Evolutionary conservation across 1,284 basidiomycete species (phyloP).

Genomic region (Trichosporon sp.): DNA sequence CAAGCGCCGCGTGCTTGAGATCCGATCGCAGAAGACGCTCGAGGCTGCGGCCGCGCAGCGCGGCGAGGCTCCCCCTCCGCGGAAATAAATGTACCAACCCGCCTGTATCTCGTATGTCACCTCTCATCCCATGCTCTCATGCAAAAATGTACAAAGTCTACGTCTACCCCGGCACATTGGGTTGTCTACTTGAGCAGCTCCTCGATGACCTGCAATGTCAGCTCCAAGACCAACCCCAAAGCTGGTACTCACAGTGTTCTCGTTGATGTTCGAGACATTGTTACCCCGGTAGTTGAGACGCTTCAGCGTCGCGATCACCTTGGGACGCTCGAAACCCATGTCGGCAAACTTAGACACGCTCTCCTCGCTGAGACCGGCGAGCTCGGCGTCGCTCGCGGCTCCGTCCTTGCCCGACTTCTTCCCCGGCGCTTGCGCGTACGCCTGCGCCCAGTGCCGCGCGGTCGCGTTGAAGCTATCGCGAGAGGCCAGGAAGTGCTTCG

Average conservation of each 20-base stretch:
- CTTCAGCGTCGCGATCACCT: constrained; percentile 78
- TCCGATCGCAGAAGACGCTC: constrained; percentile 54
- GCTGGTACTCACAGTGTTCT: constrained; percentile 44
- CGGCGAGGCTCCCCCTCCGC: constrained; percentile 29
- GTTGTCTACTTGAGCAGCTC: constrained; percentile 44
- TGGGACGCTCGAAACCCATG: constrained; percentile 58
- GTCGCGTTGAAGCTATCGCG: constrained; percentile 86
- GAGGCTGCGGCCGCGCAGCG: constrained; percentile 47
- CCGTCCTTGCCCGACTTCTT: constrained; percentile 15
- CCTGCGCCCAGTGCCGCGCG: constrained; percentile 89
- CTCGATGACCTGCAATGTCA: constrained; percentile 47
- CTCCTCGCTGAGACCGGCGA: constrained; percentile 59
- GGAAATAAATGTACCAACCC: constrained; percentile 18
- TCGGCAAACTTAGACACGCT: constrained; percentile 59
- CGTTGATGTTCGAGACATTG: constrained; percentile 53
- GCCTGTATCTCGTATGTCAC: constrained; percentile 30
- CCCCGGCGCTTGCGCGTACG: constrained; percentile 74
- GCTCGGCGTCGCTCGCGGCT: constrained; percentile 47
- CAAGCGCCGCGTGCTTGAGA: constrained; percentile 57
- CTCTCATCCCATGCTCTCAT: constrained; percentile 23
- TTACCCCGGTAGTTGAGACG: constrained; percentile 84
- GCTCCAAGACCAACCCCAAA: neutral
- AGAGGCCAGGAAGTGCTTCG: constrained; percentile 92
- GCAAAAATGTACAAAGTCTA: constrained; percentile 21
- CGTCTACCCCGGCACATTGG: neutral